These are phyloP conservation scores for Fraxinus americana DNA, from an alignment of 257 asterid genomes.

Conservation along the genomic window DNA sequence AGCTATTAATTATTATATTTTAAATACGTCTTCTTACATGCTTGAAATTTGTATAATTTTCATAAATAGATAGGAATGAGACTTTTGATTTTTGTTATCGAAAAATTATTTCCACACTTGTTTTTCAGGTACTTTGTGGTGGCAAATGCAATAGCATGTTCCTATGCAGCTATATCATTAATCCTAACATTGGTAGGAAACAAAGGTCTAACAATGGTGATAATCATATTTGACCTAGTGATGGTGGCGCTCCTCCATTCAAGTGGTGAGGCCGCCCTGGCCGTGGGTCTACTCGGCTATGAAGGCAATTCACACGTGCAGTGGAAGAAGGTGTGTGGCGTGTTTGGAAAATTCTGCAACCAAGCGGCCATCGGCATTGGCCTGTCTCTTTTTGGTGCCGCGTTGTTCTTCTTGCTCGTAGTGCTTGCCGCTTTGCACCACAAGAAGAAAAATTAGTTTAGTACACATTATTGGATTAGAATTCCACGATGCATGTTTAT, in stretches of 20 bases:
- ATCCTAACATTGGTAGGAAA: constrained; percentile 37
- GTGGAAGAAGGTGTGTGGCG: constrained; percentile 64
- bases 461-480: neutral
- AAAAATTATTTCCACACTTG: too few relatives aligned
- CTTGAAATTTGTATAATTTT: too few relatives aligned
- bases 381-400: constrained; percentile 43
- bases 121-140: constrained; percentile 57
- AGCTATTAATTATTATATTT: too few relatives aligned
- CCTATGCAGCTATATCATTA: constrained; percentile 49
- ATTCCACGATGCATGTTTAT: neutral
- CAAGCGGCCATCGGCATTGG: constrained; percentile 45
- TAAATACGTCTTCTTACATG: too few relatives aligned
- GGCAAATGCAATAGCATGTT: constrained; percentile 62
- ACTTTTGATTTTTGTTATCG: too few relatives aligned
- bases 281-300: constrained; percentile 60
- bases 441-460: constrained; percentile 35
- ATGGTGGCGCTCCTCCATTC: constrained; percentile 72
- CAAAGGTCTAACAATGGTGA: constrained; percentile 23
- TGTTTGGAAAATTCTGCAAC: too few relatives aligned
- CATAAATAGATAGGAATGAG: too few relatives aligned
- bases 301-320: constrained; percentile 60
- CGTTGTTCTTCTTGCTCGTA: constrained; percentile 44
- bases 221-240: constrained; percentile 47
- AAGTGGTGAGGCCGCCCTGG: constrained; percentile 47
- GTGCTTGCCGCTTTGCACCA: constrained; percentile 37